Evolutionary conservation across 2,329 filamentous ascomycete genomes (phyloP).

Genomic region (Coniochaeta hoffmannii): DNA sequence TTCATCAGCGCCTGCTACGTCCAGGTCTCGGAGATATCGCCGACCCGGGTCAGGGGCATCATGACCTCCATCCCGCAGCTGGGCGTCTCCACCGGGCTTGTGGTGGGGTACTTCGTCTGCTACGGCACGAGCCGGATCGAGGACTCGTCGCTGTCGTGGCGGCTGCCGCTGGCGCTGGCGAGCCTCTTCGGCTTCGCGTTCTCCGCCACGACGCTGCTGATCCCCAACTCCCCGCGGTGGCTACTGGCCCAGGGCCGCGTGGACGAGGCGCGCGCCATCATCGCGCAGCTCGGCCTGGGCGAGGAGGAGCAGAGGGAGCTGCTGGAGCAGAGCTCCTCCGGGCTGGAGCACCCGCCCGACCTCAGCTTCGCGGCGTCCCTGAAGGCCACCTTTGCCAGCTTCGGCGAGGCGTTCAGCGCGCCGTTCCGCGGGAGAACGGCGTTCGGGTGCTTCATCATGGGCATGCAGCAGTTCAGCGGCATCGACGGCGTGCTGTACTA

Average conservation of each 20-base stretch:
- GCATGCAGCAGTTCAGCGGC: conserved; percentile 50
- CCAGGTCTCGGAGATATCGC: conserved; percentile 54
- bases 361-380: not conserved
- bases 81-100: conserved; percentile 41
- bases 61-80: conserved; percentile 47
- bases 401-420: conserved; percentile 19
- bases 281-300: not conserved
- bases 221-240: conserved; percentile 50
- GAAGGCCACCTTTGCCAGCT: conserved; percentile 4
- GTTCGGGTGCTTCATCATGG: conserved; percentile 50
- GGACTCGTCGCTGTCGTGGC: conserved; percentile 40
- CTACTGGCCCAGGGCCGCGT: conserved; percentile 33
- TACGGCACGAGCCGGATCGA: conserved; percentile 43
- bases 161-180: conserved; percentile 39
- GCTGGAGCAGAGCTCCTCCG: conserved; percentile 14
- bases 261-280: conserved; percentile 31
- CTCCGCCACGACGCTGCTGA: conserved; percentile 16
- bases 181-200: conserved; percentile 26
- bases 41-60: conserved; percentile 39
- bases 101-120: conserved; percentile 51
- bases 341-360: conserved; percentile 19
- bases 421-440: conserved; percentile 36
- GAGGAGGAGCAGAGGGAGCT: conserved; percentile 30
- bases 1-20: conserved; percentile 44
- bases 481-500: conserved; percentile 59